phyloP scores from a whole-genome alignment of 495 filamentous ascomycete genomes.

The Achaetomiella virescens region DNA sequence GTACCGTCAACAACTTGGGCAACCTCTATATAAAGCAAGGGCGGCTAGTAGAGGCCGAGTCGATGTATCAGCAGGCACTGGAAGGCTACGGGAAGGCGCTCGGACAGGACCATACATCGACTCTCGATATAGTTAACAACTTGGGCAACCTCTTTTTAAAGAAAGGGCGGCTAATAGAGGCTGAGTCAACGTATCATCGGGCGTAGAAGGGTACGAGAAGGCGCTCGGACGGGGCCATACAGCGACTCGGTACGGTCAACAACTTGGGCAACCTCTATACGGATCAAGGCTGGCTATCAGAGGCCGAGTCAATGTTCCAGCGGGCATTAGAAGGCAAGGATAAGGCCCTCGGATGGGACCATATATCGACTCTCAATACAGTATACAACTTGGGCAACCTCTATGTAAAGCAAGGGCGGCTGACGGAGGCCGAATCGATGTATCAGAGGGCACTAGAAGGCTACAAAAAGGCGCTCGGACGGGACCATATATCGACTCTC shows the following conservation, averaged over 20 bases:
- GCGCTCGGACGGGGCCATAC: not conserved
- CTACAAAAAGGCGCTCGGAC: slow-evolving; percentile 1
- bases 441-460: slow-evolving; percentile 30
- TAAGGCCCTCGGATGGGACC: slow-evolving; percentile 2
- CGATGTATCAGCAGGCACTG: slow-evolving; percentile 32
- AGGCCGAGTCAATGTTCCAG: slow-evolving; percentile 30
- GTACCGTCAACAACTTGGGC: slow-evolving; percentile 9
- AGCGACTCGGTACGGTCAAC: not conserved
- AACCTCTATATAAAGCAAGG: slow-evolving; percentile 25
- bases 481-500: slow-evolving; percentile 24
- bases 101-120: slow-evolving; percentile 13
- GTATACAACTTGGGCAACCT: slow-evolving; percentile 18
- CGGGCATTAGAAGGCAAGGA: slow-evolving; percentile 27
- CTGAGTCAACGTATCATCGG: not conserved
- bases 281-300: slow-evolving; percentile 20
- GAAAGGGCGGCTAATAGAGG: not conserved
- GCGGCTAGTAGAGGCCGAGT: slow-evolving; percentile 27
- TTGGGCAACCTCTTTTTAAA: no score
- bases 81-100: slow-evolving; percentile 13
- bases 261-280: slow-evolving; percentile 25
- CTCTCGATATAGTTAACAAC: slow-evolving; percentile 16
- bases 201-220: not conserved
- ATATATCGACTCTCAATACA: slow-evolving; percentile 23
- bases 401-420: slow-evolving; percentile 22
- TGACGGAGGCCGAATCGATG: slow-evolving; percentile 28